Conservation (phyloP, 73 alveolate species). For the Effrenium voratum region DNA sequence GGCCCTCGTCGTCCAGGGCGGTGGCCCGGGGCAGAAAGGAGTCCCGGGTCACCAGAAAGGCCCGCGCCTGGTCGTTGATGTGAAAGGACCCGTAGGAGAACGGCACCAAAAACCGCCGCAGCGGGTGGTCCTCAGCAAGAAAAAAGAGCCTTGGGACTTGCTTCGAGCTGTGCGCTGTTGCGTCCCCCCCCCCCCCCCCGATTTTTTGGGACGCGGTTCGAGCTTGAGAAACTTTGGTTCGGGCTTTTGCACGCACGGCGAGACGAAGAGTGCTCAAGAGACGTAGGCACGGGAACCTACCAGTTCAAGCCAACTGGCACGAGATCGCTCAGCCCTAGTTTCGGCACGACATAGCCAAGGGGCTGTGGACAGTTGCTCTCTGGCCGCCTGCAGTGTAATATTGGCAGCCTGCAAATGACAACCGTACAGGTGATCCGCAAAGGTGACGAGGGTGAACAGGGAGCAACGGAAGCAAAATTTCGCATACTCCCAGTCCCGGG, state of each 20-base stretch:
- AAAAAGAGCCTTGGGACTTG: too few relatives aligned
- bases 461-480: conserved; percentile 31
- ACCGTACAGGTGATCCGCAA: conserved; percentile 38
- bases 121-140: conserved; percentile 19
- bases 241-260: too few relatives aligned
- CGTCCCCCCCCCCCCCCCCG: too few relatives aligned
- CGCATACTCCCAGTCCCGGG: conserved; percentile 31
- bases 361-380: conserved; percentile 28
- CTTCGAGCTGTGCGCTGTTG: too few relatives aligned
- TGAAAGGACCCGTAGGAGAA: conserved; percentile 5
- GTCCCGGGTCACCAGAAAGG: conserved; percentile 14
- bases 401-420: conserved; percentile 16
- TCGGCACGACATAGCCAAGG: too few relatives aligned
- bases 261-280: too few relatives aligned
- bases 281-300: too few relatives aligned
- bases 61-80: conserved; percentile 19
- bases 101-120: conserved; percentile 18
- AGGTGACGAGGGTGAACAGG: background rate
- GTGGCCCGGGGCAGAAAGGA: background rate
- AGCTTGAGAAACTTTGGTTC: too few relatives aligned
- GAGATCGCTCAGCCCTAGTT: too few relatives aligned
- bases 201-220: too few relatives aligned
- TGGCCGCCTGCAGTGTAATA: background rate
- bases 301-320: too few relatives aligned
- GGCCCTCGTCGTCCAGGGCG: conserved; percentile 22